phyloP scores from a whole-genome alignment of 345 rosid species.

The Viola odorata region DNA sequence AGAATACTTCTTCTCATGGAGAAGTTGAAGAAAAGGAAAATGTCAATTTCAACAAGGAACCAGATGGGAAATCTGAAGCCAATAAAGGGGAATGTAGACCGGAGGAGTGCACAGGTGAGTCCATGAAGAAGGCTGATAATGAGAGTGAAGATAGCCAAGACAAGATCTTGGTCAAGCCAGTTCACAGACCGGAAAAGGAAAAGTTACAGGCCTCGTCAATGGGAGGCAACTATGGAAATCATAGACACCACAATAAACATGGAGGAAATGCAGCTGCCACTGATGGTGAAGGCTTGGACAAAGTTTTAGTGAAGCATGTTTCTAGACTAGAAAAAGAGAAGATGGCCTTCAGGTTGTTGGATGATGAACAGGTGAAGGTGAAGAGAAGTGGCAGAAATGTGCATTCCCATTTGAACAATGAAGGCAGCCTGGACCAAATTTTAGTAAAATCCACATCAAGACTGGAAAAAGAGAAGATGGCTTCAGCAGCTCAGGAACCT shows the following conservation, averaged over 20 bases:
- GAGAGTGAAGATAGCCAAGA: slow-evolving; percentile 43
- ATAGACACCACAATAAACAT: slow-evolving; percentile 22
- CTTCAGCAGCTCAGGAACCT: slow-evolving; percentile 20
- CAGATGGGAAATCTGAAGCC: not conserved
- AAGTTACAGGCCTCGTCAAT: slow-evolving; percentile 31
- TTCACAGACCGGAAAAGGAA: slow-evolving; percentile 49
- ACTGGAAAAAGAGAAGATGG: slow-evolving; percentile 59
- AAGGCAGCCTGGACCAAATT: slow-evolving; percentile 44
- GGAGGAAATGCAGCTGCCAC: slow-evolving; percentile 1
- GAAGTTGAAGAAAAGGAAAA: slow-evolving; percentile 51
- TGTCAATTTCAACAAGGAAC: slow-evolving; percentile 30
- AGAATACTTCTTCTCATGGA: slow-evolving; percentile 10
- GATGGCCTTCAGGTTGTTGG: slow-evolving; percentile 29
- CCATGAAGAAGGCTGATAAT: not conserved
- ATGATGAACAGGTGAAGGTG: slow-evolving; percentile 17
- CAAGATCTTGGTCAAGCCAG: slow-evolving; percentile 51
- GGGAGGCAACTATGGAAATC: slow-evolving; percentile 30
- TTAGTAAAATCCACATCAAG: slow-evolving; percentile 52
- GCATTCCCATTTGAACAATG: slow-evolving; percentile 22
- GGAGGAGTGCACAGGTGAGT: not conserved
- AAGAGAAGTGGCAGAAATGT: slow-evolving; percentile 12
- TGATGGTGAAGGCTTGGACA: slow-evolving; percentile 19
- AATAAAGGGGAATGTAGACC: not conserved
- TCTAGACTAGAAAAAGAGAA: slow-evolving; percentile 28
- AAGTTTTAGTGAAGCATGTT: slow-evolving; percentile 24